Percentiles rank a stretch among this genome's conserved stretches.
These are phyloP conservation scores for Solanum paucissectum DNA, from an alignment of 257 asterid genomes.

Conservation along the genomic window DNA sequence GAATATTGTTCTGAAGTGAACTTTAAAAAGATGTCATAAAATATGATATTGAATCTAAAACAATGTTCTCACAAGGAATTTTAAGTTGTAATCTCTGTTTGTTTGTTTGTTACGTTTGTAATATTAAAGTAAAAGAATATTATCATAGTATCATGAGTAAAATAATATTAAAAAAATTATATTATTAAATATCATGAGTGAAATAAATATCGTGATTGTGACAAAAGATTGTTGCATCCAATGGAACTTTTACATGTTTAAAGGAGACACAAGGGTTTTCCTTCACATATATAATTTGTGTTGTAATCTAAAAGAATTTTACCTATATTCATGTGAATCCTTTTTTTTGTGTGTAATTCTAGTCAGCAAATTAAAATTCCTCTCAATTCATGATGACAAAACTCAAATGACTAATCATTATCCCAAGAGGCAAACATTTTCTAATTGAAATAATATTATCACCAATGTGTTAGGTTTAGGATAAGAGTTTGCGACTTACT, in stretches of 20 bases:
- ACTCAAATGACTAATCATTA: neutral
- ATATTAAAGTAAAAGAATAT: neutral
- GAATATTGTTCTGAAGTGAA: too few relatives aligned
- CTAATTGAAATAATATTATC: neutral
- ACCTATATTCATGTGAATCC: neutral
- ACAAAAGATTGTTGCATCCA: neutral
- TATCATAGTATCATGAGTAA: neutral
- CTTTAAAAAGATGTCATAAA: too few relatives aligned
- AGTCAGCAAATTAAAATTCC: neutral
- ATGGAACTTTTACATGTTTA: neutral
- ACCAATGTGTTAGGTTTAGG: neutral
- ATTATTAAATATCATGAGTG: neutral
- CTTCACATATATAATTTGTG: neutral
- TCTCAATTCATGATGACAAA: neutral
- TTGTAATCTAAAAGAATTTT: neutral
- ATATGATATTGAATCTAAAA: neutral
- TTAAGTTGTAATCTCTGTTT: neutral
- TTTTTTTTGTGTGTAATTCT: neutral
- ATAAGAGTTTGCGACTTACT: neutral
- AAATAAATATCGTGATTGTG: neutral
- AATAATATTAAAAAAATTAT: neutral
- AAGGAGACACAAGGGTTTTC: neutral
- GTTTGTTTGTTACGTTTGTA: neutral
- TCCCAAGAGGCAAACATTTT: neutral
- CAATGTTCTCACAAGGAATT: neutral